Conservation (phyloP, 2,329 filamentous ascomycete species). For the Plenodomus biglobosus region DNA sequence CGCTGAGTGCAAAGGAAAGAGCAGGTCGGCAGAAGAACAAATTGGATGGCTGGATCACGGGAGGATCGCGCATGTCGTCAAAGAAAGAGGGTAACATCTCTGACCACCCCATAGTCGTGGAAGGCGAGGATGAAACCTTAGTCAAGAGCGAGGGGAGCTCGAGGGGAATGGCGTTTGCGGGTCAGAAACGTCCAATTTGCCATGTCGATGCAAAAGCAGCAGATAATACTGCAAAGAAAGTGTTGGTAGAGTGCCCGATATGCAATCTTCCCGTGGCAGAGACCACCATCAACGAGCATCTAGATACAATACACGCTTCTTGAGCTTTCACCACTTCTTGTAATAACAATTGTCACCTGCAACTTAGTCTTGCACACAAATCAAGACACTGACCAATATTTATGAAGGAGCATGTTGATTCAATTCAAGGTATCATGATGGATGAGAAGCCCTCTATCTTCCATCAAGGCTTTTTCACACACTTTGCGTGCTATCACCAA, state of each 20-base stretch:
- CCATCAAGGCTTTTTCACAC: background rate
- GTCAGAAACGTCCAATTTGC: constrained; percentile 24
- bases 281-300: constrained; percentile 44
- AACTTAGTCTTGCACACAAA: too few relatives aligned
- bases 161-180: constrained; percentile 11
- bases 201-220: constrained; percentile 12
- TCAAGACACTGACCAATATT: too few relatives aligned
- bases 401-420: background rate
- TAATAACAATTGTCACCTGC: too few relatives aligned
- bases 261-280: constrained; percentile 36
- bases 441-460: background rate
- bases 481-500: background rate
- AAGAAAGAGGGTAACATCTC: constrained; percentile 15
- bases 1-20: constrained; percentile 44
- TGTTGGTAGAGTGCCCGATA: constrained; percentile 45
- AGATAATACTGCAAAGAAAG: constrained; percentile 15
- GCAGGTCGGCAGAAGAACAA: constrained; percentile 51
- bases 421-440: background rate
- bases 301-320: constrained; percentile 39
- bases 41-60: constrained; percentile 46
- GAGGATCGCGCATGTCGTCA: constrained; percentile 13
- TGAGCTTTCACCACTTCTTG: background rate
- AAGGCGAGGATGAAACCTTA: constrained; percentile 13
- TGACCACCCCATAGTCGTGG: constrained; percentile 4
- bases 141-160: constrained; percentile 8